These are phyloP conservation scores for Mrakia gelida DNA, from an alignment of 768 basidiomycete genomes.

Conservation along the genomic window DNA sequence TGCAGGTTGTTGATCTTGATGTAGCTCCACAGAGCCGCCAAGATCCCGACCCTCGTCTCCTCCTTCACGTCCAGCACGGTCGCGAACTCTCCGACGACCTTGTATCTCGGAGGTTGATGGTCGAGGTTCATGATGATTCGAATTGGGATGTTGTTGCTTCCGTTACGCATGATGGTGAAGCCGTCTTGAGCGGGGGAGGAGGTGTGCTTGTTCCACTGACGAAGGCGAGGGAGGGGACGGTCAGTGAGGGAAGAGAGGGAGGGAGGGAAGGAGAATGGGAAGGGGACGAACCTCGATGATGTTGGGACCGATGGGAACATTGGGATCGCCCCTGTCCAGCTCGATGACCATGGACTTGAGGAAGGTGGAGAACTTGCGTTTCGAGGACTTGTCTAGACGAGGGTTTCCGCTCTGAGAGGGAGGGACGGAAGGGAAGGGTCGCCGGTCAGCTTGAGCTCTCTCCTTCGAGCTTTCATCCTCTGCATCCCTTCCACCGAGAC, in stretches of 20 bases:
- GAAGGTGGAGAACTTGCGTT: slow-evolving; percentile 77
- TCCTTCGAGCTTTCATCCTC: background rate
- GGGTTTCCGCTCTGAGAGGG: slow-evolving; percentile 39
- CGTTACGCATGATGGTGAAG: slow-evolving; percentile 66
- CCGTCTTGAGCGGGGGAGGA: slow-evolving; percentile 62
- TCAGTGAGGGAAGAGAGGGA: slow-evolving; percentile 49
- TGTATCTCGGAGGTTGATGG: slow-evolving; percentile 81
- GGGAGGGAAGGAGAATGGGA: slow-evolving; percentile 12
- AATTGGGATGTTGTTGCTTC: background rate
- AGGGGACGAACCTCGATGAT: slow-evolving; percentile 69
- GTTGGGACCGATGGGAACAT: slow-evolving; percentile 65
- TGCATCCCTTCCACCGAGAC: too few relatives aligned
- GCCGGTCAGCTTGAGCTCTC: background rate
- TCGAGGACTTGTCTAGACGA: slow-evolving; percentile 44
- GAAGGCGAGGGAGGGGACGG: background rate
- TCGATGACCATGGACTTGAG: slow-evolving; percentile 81
- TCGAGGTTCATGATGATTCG: slow-evolving; percentile 81
- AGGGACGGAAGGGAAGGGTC: background rate
- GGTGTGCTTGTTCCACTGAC: slow-evolving; percentile 44
- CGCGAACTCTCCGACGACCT: slow-evolving; percentile 64
- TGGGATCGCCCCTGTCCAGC: slow-evolving; percentile 68
- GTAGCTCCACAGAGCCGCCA: slow-evolving; percentile 86
- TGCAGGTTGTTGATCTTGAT: slow-evolving; percentile 78
- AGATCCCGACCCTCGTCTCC: slow-evolving; percentile 72
- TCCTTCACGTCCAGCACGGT: slow-evolving; percentile 70